Conservation (phyloP, 1,139 yeast genomes). For the Geotrichum klebahnii region DNA sequence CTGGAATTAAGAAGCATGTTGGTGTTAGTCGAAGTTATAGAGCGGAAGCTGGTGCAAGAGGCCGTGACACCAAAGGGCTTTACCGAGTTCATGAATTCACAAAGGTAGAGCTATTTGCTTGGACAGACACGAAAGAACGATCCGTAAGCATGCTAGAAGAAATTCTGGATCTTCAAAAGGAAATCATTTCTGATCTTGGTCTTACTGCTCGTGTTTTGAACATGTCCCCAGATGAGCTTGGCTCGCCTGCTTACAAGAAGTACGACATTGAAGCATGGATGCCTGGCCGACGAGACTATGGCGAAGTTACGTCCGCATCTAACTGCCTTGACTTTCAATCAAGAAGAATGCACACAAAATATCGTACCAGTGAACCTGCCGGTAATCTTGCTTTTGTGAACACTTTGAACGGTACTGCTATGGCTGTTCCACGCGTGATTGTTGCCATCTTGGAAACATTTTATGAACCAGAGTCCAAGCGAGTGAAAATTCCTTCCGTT, state of each 20-base stretch:
- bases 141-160: conserved; percentile 54
- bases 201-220: conserved; percentile 74
- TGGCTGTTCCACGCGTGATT: conserved; percentile 90
- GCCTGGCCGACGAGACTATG: conserved; percentile 95
- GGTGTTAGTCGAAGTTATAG: conserved; percentile 87
- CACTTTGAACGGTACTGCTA: conserved; percentile 91
- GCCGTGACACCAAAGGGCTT: conserved; percentile 84
- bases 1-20: conserved; percentile 55
- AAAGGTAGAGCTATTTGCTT: conserved; percentile 89
- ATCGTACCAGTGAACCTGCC: conserved; percentile 37
- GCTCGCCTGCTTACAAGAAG: conserved; percentile 89
- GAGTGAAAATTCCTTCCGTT: conserved; percentile 64
- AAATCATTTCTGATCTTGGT: conserved; percentile 63
- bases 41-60: conserved; percentile 97
- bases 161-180: conserved; percentile 60
- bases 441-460: conserved; percentile 83
- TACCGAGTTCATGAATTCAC: conserved; percentile 96
- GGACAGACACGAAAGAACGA: conserved; percentile 45
- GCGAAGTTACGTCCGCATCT: conserved; percentile 87
- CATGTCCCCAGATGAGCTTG: conserved; percentile 89
- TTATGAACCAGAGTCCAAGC: conserved; percentile 56
- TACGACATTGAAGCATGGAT: conserved; percentile 97
- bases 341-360: conserved; percentile 69
- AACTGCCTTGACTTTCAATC: conserved; percentile 92
- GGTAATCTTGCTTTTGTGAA: conserved; percentile 54